Evolutionary conservation across 2,329 filamentous ascomycete genomes (phyloP).

Genomic region (Ophiocordyceps sinensis): DNA sequence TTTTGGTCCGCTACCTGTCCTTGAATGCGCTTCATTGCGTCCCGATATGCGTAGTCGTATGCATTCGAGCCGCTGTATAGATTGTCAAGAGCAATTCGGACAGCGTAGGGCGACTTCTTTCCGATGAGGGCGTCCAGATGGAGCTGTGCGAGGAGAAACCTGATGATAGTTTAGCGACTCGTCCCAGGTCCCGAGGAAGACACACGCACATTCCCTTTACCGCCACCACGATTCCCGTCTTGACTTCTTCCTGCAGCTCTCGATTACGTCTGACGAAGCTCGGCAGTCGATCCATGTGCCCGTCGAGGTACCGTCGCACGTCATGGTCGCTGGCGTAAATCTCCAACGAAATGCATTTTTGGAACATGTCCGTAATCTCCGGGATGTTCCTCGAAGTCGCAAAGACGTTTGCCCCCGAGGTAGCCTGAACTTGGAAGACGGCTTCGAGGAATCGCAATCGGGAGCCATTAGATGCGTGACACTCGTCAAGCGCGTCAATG

Average conservation of each 20-base stretch:
- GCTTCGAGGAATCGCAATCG: background rate
- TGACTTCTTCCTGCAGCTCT: background rate
- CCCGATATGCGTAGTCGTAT: too few species aligned
- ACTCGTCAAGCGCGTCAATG: conserved; percentile 13
- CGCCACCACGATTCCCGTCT: background rate
- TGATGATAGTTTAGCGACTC: too few species aligned
- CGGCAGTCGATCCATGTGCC: background rate
- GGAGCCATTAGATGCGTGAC: background rate
- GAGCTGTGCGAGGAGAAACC: too few species aligned
- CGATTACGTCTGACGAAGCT: background rate
- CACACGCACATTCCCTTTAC: too few species aligned
- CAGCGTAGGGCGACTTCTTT: too few species aligned
- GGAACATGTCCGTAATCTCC: conserved; percentile 3
- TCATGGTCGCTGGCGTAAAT: conserved; percentile 1
- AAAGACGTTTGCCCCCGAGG: conserved; percentile 4
- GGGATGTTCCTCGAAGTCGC: conserved; percentile 10
- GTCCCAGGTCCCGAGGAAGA: too few species aligned
- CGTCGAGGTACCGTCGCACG: background rate
- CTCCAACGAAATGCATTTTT: background rate
- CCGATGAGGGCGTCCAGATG: too few species aligned
- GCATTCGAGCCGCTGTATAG: too few species aligned
- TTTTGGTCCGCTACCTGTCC: too few species aligned
- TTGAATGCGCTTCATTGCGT: too few species aligned
- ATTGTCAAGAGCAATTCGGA: too few species aligned
- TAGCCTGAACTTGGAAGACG: background rate